Percentiles rank a stretch among this genome's conserved stretches.
Evolutionary conservation across 139 green algal species (phyloP).

Genomic region (Chlamydomonas schloesseri): DNA sequence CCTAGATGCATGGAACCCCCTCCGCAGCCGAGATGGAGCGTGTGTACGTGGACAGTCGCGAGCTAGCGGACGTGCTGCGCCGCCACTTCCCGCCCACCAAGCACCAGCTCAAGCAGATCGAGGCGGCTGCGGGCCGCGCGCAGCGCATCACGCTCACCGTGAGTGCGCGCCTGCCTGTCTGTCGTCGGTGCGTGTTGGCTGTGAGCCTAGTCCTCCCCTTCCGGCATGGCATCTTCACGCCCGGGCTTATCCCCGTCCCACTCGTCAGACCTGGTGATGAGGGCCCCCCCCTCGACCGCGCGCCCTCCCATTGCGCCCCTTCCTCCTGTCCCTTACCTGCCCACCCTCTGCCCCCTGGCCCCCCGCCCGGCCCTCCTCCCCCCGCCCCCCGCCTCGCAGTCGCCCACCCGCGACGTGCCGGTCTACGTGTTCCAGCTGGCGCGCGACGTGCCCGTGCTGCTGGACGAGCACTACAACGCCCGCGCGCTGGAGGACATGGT

Average conservation of each 20-base stretch:
- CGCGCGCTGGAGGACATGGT: conserved; percentile 76
- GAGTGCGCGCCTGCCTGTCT: too few relatives aligned
- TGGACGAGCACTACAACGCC: conserved; percentile 80
- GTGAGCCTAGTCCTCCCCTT: too few relatives aligned
- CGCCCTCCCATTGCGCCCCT: too few relatives aligned
- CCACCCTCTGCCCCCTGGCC: neutral
- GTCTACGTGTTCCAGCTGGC: conserved; percentile 75
- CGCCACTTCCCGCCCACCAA: conserved; percentile 46
- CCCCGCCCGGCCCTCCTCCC: too few relatives aligned
- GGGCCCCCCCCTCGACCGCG: too few relatives aligned
- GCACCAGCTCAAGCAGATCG: neutral
- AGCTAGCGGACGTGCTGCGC: conserved; percentile 51
- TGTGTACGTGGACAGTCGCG: conserved; percentile 53
- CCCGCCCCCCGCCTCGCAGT: conserved; percentile 5
- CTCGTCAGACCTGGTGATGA: too few relatives aligned
- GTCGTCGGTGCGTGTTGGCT: too few relatives aligned
- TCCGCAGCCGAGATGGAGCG: conserved; percentile 55
- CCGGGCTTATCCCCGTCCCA: too few relatives aligned
- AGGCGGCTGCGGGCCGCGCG: neutral
- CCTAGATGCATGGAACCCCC: neutral
- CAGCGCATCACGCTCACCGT: conserved; percentile 1
- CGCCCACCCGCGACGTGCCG: conserved; percentile 57
- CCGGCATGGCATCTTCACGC: too few relatives aligned
- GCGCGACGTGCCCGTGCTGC: conserved; percentile 64
- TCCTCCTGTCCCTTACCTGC: neutral